A percentile compares a stretch with the other conserved stretches of the same genome.
phyloP scores from a whole-genome alignment of 352 stramenopile genomes.

The Phytophthora pini region DNA sequence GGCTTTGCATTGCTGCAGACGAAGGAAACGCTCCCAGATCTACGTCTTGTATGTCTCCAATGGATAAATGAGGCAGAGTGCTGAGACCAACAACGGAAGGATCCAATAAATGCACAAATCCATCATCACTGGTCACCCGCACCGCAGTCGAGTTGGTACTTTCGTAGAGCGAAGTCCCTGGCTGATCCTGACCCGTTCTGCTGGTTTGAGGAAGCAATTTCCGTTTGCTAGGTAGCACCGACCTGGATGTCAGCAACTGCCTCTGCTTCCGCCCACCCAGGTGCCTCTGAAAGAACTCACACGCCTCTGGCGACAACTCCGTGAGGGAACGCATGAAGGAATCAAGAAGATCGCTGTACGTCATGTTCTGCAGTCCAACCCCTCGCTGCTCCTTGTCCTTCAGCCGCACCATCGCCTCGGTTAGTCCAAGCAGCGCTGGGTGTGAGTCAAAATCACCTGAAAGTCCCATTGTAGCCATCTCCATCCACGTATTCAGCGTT shows the following conservation, averaged over 20 bases:
- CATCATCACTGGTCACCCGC: slow-evolving; percentile 29
- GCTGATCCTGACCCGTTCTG: slow-evolving; percentile 25
- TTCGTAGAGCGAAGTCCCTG: slow-evolving; percentile 32
- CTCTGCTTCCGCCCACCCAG: slow-evolving; percentile 70
- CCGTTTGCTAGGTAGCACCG: slow-evolving; percentile 37
- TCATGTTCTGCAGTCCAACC: slow-evolving; percentile 86
- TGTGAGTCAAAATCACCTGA: slow-evolving; percentile 65
- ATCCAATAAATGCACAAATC: slow-evolving; percentile 47
- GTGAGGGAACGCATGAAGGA: slow-evolving; percentile 69
- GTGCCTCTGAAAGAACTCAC: slow-evolving; percentile 77
- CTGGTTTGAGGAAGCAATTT: slow-evolving; percentile 21
- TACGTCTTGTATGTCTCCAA: slow-evolving; percentile 68
- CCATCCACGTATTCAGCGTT: slow-evolving; percentile 66
- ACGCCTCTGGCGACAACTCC: slow-evolving; percentile 63
- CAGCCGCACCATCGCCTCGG: slow-evolving; percentile 74
- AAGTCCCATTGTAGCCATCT: slow-evolving; percentile 75
- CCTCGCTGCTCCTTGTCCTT: slow-evolving; percentile 82
- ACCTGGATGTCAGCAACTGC: slow-evolving; percentile 32
- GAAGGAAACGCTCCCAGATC: slow-evolving; percentile 54
- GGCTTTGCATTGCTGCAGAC: slow-evolving; percentile 31
- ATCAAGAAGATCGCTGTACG: slow-evolving; percentile 69
- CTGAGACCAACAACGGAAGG: slow-evolving; percentile 36
- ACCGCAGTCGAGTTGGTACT: slow-evolving; percentile 6
- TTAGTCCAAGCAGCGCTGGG: slow-evolving; percentile 63
- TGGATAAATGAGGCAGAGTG: slow-evolving; percentile 54